phyloP scores from a whole-genome alignment of 202 grass and related monocot species.

The Schoenoplectus tabernaemontani region DNA sequence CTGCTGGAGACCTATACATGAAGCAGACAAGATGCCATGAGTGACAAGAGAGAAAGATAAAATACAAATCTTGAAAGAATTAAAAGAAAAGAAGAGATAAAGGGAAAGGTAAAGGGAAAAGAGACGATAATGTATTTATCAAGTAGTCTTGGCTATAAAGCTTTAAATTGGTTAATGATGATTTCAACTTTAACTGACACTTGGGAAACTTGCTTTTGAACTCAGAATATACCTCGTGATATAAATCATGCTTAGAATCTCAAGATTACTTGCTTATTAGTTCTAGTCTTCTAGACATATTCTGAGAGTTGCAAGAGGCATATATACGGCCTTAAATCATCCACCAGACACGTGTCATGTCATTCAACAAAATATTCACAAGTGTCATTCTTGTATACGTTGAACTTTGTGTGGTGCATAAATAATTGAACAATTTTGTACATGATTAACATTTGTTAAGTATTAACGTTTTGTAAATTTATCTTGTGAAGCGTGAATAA shows the following conservation, averaged over 20 bases:
- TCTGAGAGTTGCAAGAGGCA: not conserved
- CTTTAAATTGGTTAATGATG: slow-evolving; percentile 13
- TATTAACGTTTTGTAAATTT: too few relatives aligned
- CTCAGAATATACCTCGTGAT: not conserved
- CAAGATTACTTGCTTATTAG: not conserved
- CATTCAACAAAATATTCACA: too few relatives aligned
- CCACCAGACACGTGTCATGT: too few relatives aligned
- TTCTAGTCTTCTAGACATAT: not conserved
- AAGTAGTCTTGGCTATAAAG: not conserved
- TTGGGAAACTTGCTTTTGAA: not conserved
- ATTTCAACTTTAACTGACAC: slow-evolving; percentile 12
- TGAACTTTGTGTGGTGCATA: too few relatives aligned
- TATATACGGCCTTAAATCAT: not conserved
- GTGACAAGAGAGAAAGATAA: slow-evolving; percentile 20
- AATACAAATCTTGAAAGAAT: slow-evolving; percentile 23
- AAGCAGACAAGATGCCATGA: slow-evolving; percentile 89
- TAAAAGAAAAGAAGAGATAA: slow-evolving; percentile 31
- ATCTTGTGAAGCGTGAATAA: too few relatives aligned
- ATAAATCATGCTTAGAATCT: not conserved
- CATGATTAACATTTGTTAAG: too few relatives aligned
- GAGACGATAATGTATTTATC: not conserved
- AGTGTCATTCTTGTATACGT: too few relatives aligned
- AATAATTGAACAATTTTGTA: too few relatives aligned
- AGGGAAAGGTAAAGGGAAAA: slow-evolving; percentile 31
- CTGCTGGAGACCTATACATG: slow-evolving; percentile 32